Evolutionary conservation across 1,284 basidiomycete genomes (phyloP), one percentile per base, ranked within the genome.

Genomic region (Amylostereum areolatum): DNA sequence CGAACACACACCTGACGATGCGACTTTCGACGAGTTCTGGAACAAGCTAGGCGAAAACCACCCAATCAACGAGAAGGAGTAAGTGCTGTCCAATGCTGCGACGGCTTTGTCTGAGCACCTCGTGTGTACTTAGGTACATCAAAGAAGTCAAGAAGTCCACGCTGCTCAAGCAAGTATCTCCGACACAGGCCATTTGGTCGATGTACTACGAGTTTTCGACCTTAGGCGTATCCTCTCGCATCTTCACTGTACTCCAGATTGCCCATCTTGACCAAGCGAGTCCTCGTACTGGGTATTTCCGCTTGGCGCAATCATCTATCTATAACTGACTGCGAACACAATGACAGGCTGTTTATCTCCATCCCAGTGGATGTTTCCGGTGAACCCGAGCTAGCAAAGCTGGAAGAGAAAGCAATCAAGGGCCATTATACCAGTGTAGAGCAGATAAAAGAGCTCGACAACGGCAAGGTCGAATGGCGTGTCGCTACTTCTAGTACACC

Each of bases 401-500:
- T 80, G 12, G 85, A 89, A 59, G 77, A 80, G 56, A 80, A 78
- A 49, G 84, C 78, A n/a, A 77, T 79, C 1, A 80, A 74, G 53
- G 87, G 83, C 4, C 78, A 75, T 57, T 90, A 89, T 59, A 80
- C 78, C 43, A 79, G 80, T 55, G 80, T 87, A 3, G 87, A 90
- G 62, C 74, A 76, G 28, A 57, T 90, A 45, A 64, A 68, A 43
- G 83, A 87, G 63, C 72, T 83, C 30, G 78, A 78, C 12, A 70
- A 79, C 52, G 86, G 81, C 41, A 77, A 69, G 46, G 77, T 80
- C 5, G 85, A 89, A 62, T 90, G 88, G 87, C 72, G 78, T 43
- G 87, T 89, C 83, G 86, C 85, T 2, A 86, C 84, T 1, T 83
- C 83, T n/a, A 84, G 83, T 58, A 79, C 76, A 1, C 78, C 85